A percentile compares a stretch with the other conserved stretches of the same genome.
Evolutionary conservation across 257 asterid species (phyloP).

Genomic region (Mitragyna speciosa): DNA sequence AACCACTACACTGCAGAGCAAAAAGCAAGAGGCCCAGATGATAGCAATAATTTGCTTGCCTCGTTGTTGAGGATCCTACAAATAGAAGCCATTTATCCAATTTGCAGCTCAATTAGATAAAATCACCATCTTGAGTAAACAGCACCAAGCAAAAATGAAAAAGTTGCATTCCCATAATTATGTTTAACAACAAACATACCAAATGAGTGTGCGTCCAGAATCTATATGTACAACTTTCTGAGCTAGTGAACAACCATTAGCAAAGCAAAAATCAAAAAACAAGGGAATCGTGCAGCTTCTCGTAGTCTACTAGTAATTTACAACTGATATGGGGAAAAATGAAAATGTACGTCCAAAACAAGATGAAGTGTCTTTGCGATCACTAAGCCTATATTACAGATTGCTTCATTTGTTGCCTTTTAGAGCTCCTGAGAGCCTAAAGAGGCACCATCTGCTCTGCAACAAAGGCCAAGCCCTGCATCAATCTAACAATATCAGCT

Average conservation of each 20-base stretch:
- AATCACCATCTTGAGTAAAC: not conserved
- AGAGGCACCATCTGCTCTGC: conserved; percentile 50
- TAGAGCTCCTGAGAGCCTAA: not conserved
- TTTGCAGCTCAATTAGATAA: not conserved
- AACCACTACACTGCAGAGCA: not conserved
- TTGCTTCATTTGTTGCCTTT: not conserved
- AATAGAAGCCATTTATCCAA: no score
- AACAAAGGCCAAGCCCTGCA: conserved; percentile 78
- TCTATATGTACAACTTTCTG: conserved; percentile 7
- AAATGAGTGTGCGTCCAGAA: not conserved
- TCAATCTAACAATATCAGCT: conserved; percentile 63
- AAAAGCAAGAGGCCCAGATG: not conserved
- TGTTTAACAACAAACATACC: not conserved
- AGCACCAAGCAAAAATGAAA: not conserved
- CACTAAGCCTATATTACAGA: not conserved
- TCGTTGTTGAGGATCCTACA: not conserved
- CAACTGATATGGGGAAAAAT: not conserved
- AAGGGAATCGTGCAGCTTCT: conserved; percentile 15
- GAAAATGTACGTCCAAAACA: not conserved
- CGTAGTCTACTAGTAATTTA: conserved; percentile 24
- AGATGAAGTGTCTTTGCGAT: not conserved
- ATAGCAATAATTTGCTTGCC: not conserved
- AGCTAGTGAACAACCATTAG: not conserved
- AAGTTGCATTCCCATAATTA: not conserved
- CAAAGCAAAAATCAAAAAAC: not conserved